Evolutionary conservation across 345 rosid species (phyloP), one percentile per base, ranked within the genome.

Genomic region (Physaria fendleri): DNA sequence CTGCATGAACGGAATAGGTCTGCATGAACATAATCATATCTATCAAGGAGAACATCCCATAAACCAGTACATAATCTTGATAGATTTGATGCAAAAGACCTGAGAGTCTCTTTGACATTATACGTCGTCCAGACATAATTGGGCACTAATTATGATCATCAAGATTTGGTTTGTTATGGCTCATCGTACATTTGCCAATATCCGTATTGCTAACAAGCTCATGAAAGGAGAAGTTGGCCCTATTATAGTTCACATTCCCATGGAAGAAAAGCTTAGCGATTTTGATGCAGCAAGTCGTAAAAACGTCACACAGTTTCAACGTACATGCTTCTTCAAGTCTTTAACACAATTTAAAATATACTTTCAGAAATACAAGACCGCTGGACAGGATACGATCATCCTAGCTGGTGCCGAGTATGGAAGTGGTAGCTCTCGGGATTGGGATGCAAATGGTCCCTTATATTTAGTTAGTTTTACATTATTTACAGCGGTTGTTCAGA

Each of bases 381-480:
- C 62, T 42, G 87, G 85, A 28, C 79, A 83, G 25, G 87, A 85
- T 30, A 85, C 91, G 16, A 74, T 90, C 23, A 72, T 90, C 38
- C 56, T 90, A 44, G 97, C 95, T 68, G 93, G 95, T 51, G 84
- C 85, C 0, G 97, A 90, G 61, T 87, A 85, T 55, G 95, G 95
- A 71, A 87, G 87, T 64, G 85, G 94, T 59, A 90, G 94, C 74
- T 90, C 97, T 69, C 74, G 90, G 48, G 91, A 87, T 65, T 83
- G 95, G 90, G 97, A 93, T 71, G 95, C 95, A 39, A 90, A 90
- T 79, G 97, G 95, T 62, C 95, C 90, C 13, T 76, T 79, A 86
- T 69, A 82, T 54, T 61, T 83, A 82, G 95, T 85, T 57, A 64
- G 78, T 56, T 33, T 24, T 6, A 41, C 47, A 30, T 9, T 28